phyloP scores from a whole-genome alignment of 169 alveolate species.

The Cryptosporidium canis region DNA sequence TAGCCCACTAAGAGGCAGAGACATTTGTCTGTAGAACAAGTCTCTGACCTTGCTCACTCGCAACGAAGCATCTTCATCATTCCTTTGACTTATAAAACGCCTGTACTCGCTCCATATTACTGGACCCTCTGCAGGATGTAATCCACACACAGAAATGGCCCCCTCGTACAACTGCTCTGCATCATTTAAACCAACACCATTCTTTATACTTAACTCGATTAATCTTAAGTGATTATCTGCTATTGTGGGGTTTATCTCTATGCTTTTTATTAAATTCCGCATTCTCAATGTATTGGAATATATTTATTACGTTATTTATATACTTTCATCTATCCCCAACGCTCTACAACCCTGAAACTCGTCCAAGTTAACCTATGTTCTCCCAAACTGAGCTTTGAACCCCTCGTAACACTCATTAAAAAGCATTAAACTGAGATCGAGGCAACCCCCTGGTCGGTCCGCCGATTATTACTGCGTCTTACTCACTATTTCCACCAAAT shows the following conservation, averaged over 20 bases:
- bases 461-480: neutral
- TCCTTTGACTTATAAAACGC: neutral
- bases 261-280: neutral
- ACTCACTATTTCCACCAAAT: neutral
- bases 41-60: constrained; percentile 57
- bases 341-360: neutral
- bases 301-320: neutral
- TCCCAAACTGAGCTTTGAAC: neutral
- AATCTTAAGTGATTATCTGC: constrained; percentile 62
- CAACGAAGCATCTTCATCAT: neutral
- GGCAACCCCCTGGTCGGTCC: neutral
- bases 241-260: constrained; percentile 52
- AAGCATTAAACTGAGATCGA: neutral
- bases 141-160: constrained; percentile 64
- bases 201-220: constrained; percentile 11
- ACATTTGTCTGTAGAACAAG: constrained; percentile 76
- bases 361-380: too few species aligned
- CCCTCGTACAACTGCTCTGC: constrained; percentile 61
- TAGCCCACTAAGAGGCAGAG: constrained; percentile 75
- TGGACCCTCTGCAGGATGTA: constrained; percentile 70
- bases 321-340: neutral
- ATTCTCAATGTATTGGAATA: neutral
- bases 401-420: neutral
- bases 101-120: constrained; percentile 61
- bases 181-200: neutral